Evolutionary conservation across 2,329 filamentous ascomycete genomes (phyloP), one percentile per base, ranked within the genome.

Genomic region (Apiospora sp.): DNA sequence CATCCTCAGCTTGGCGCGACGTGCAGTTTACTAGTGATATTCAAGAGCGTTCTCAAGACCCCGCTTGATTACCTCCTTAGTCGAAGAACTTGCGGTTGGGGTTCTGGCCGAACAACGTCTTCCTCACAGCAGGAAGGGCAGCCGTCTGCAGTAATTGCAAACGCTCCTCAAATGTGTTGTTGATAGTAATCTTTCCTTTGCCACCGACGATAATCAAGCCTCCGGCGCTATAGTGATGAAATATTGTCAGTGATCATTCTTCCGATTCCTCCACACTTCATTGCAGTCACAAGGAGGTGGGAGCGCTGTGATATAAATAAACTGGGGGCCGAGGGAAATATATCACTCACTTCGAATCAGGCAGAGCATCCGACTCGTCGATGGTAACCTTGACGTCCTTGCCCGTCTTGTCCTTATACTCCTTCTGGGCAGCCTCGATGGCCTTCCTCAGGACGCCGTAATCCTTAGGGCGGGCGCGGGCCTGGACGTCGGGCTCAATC

Each of bases 81-180:
- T 98, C 95, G 81, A 91, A 93, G 90, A 98, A 99, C 86, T 93
- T 97, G 83, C 96, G 92, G 90, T 98, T 98, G 79, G 91, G 88
- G 87, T 99, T 99, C 86, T 94, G 92, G 74, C 96, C 96, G 80
- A 99, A 99, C 73, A 99, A 88, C 22, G 93, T 93, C 83, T 93
- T 90, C 80, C 96, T 90, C 79, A 99, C 92, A 64, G 91, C 91
- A 19, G 96, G 96, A 73, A 98, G 90, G 70, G 94, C 93, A 77
- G 93, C 93, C 72, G 92, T 92, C 85, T 98, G 93, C 76, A 98
- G 90, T 74, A 98, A 88, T 80, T 89, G 90, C 83, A 99, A 87
- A 77, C 96, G 92, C 82, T 97, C 93, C 82, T 98, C 96, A 78
- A 98, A 93, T 71, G 96, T 98, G 87, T 99, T 98, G 90, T 98